A percentile compares a stretch with the other conserved stretches of the same genome.
Conservation (phyloP, 805 yeast species). For the Hanseniaspora clermontiae region DNA sequence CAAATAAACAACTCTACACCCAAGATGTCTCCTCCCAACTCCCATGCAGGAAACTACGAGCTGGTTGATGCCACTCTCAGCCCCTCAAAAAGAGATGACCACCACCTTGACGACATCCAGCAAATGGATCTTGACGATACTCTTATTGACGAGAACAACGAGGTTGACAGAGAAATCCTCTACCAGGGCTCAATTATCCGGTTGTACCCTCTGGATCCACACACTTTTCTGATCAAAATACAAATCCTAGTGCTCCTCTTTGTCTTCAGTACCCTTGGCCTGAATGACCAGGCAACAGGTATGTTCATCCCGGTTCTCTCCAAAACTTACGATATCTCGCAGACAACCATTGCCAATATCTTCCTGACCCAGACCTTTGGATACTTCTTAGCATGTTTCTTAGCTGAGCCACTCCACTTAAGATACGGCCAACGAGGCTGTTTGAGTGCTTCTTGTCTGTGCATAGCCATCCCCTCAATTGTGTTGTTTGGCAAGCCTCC, state of each 20-base stretch:
- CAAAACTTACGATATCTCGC: slow-evolving; percentile 21
- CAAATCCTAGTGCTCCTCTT: not conserved
- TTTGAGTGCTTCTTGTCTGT: slow-evolving; percentile 19
- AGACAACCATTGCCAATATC: slow-evolving; percentile 23
- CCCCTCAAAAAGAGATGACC: not conserved
- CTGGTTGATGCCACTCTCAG: not conserved
- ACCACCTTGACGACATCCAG: not conserved
- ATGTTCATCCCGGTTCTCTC: slow-evolving; percentile 26
- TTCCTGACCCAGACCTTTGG: slow-evolving; percentile 25
- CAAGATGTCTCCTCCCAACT: not conserved
- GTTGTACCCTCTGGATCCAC: slow-evolving; percentile 7
- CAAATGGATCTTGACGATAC: not conserved
- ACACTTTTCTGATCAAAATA: not conserved
- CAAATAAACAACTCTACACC: too few species aligned
- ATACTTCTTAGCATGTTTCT: slow-evolving; percentile 23
- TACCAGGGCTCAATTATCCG: not conserved
- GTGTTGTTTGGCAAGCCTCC: slow-evolving; percentile 20
- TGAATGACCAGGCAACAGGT: slow-evolving; percentile 28
- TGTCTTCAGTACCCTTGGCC: slow-evolving; percentile 24
- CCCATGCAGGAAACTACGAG: not conserved
- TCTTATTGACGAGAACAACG: not conserved
- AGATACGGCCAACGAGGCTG: slow-evolving; percentile 25
- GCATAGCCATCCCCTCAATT: slow-evolving; percentile 7
- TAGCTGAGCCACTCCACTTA: slow-evolving; percentile 23
- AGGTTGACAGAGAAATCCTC: not conserved